Base-by-base conservation (phyloP, 495 filamentous ascomycete genomes). In the Sporormia fimetaria region DNA sequence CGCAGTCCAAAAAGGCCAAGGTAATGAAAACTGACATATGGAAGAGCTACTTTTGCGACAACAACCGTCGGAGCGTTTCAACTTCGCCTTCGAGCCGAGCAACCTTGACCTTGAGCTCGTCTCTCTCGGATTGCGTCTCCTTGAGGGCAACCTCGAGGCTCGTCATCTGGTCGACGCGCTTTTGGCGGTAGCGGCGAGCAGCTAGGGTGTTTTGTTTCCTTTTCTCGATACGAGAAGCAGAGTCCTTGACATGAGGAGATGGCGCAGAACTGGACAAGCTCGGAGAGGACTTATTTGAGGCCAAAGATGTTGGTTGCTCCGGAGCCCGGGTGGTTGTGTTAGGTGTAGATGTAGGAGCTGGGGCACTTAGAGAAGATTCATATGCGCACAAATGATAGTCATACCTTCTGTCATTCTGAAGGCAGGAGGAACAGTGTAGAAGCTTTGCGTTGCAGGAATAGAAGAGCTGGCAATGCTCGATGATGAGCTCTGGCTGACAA, bases 131-230 rank as follows among this genome's bases (percentile, higher is more conserved):
- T 33, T 46, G 45, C 18, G 45, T 49, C 24, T 44, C 42, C 21
- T 54, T 52, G 6, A 63, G 45, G 8, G 49, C 44, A 21, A 49
- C 41, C 41, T 63, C 59, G 2, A 63, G 51, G 15, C 46, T 45
- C 12, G 38, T 28, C 17, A 60, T 50, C 16, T 58, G 57, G 37
- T 63, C 59, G 10, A 63, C 45, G 24, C 58, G 58, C 27, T 58
- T 56, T 28, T 63, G 59, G 6, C 59, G 56, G 33, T 63, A 63
- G 8, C 56, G 45, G 3, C 57, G 47, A 18, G 59, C 59, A n/a
- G 59, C 59, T 11, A 56, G 44, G 9, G 56, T 63, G 33, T 63
- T 63, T 21, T 42, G 42, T 35, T 51, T 40, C 8, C 59, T 53
- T 30, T 58, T 59, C 21, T 49, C 45, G 24, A 54, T 28, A 22